A percentile compares a stretch with the other conserved stretches of the same genome.
These are phyloP conservation scores for Leptodermis oblonga DNA, from an alignment of 257 asterid genomes.

Conservation along the genomic window DNA sequence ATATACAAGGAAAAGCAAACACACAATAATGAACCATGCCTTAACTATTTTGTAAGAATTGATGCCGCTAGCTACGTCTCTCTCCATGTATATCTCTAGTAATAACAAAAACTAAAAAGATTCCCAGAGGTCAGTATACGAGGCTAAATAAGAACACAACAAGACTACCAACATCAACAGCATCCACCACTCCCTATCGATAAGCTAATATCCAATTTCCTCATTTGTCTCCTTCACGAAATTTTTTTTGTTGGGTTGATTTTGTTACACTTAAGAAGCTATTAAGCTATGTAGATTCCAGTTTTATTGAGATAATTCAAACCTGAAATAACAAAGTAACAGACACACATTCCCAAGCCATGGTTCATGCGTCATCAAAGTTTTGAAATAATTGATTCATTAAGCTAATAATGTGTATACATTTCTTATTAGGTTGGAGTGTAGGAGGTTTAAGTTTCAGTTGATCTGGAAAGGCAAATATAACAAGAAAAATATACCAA, in stretches of 20 bases:
- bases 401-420: background rate
- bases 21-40: background rate
- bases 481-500: background rate
- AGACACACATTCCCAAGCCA: background rate
- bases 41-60: background rate
- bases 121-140: background rate
- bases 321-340: background rate
- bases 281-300: background rate
- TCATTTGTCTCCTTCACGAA: background rate
- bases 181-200: too few relatives aligned
- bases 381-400: background rate
- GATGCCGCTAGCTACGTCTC: background rate
- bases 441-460: background rate
- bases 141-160: background rate
- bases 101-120: background rate
- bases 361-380: background rate
- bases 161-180: background rate
- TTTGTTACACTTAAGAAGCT: background rate
- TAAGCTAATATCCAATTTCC: background rate
- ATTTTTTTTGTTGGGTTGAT: background rate
- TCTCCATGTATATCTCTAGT: background rate
- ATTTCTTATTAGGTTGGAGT: background rate
- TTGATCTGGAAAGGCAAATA: background rate
- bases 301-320: background rate
- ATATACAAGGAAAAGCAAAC: background rate